Percentiles rank a stretch among this genome's conserved stretches.
phyloP scores from a whole-genome alignment of 108 stramenopile genomes.

The Skeletonema grethae region DNA sequence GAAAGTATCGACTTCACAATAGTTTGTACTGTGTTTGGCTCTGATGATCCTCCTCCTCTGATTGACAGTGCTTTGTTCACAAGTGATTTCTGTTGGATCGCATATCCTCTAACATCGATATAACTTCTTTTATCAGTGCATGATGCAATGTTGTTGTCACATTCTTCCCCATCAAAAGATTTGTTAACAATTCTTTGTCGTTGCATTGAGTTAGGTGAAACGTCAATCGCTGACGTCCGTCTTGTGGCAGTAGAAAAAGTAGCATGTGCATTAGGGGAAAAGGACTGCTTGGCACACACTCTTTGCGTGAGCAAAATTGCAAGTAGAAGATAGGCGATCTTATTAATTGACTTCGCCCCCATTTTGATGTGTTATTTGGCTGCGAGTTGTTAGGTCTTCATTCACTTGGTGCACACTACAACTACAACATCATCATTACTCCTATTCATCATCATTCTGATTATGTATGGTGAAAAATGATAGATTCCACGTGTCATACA shows the following conservation, averaged over 20 bases:
- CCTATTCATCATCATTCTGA: no score
- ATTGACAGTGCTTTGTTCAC: constrained; percentile 15
- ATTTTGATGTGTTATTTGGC: neutral
- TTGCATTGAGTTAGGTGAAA: neutral
- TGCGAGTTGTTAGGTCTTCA: neutral
- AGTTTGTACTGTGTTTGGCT: constrained; percentile 24
- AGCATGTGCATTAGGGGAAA: neutral
- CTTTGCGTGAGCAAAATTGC: neutral
- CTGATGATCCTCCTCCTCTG: constrained; percentile 21
- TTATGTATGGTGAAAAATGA: no score
- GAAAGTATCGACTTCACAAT: constrained; percentile 24
- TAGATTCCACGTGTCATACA: no score
- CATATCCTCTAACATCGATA: neutral
- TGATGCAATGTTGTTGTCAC: neutral
- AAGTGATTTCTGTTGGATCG: neutral
- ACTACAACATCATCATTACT: no score
- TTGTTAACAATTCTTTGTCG: neutral
- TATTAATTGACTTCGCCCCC: neutral
- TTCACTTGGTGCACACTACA: no score
- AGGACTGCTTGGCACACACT: neutral
- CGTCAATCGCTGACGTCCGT: neutral
- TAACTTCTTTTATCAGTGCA: neutral
- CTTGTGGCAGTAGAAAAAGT: neutral
- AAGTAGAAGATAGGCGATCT: neutral
- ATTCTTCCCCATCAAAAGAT: neutral